Percentiles rank a stretch among this genome's conserved stretches.
Conservation (phyloP, 1,139 yeast genomes). For the Pichia sp. region DNA sequence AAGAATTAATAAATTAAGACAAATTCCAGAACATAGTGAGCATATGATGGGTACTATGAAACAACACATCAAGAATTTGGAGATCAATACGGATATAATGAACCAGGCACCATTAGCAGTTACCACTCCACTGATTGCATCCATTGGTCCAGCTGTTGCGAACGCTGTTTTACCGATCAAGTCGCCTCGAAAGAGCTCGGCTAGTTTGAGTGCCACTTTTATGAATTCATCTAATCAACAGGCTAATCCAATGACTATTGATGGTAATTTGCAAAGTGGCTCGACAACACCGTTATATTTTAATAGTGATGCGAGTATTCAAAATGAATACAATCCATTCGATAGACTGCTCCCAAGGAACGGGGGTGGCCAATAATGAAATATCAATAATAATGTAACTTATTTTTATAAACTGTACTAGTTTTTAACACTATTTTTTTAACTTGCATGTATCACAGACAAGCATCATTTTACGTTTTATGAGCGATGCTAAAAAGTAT, state of each 20-base stretch:
- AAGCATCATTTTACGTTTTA: too few relatives aligned
- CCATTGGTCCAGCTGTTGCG: constrained; percentile 34
- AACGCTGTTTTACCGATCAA: constrained; percentile 31
- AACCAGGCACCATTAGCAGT: constrained; percentile 23
- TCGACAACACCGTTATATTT: constrained; percentile 11
- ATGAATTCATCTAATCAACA: neutral
- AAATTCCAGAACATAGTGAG: constrained; percentile 17
- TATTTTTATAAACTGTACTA: too few relatives aligned
- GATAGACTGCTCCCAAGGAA: constrained; percentile 20
- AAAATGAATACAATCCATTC: constrained; percentile 27
- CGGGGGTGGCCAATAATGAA: neutral
- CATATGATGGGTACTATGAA: constrained; percentile 17
- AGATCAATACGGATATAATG: constrained; percentile 14
- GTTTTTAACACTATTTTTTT: too few relatives aligned
- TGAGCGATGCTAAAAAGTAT: too few relatives aligned
- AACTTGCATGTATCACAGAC: too few relatives aligned
- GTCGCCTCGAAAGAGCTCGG: constrained; percentile 25
- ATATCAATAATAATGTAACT: neutral
- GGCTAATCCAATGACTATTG: constrained; percentile 5
- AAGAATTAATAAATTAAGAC: constrained; percentile 10
- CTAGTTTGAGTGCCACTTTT: constrained; percentile 1
- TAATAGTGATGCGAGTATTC: constrained; percentile 11
- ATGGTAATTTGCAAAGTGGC: neutral
- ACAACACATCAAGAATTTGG: constrained; percentile 24
- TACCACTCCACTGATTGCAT: constrained; percentile 34